Base-by-base conservation (phyloP, 2,329 filamentous ascomycete species). In the Neocucurbitaria cava region DNA sequence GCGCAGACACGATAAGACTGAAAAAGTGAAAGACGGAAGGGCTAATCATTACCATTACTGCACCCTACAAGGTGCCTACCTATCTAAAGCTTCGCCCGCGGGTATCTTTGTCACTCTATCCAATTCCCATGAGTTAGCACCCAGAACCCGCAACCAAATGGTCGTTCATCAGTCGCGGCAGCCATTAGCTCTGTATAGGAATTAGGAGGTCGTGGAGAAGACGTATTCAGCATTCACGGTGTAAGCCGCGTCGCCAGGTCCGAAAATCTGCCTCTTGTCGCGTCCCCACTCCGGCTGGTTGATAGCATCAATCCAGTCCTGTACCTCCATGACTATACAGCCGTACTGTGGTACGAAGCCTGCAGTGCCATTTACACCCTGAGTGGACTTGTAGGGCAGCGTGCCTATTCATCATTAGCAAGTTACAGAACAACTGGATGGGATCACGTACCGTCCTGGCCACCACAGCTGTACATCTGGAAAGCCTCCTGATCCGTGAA, bases 251-350 rank as follows among this genome's bases (percentile, higher is more conserved):
- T 77, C 75, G 2, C 69, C 74, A 2, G 80, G 79, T 2, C 79
- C 77, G 56, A 78, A 83, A 56, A 83, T 80, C 57, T 83, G 76
- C 69, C 74, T 79, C 62, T 79, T 77, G 42, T 81, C 77, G 50
- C 93, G 85, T 54, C 87, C 87, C 94, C 94, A 97, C 76, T 92
- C 85, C 0, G 93, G 93, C 66, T 96, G 85, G 78, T 96, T 97
- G 78, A 98, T 95, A 23, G 84, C 92, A 72, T 96, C 93, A 70
- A 97, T 96, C 85, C 87, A 97, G 74, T 95, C 92, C 81, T 97
- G 86, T 11, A 95, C 91, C 79, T 97, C 94, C 76, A 97, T 84
- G 44, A 96, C 94, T 23, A 96, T 71, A 76, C 94, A 97, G 28
- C 91, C 92, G 70, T 92, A 91, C 79, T 93, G 74, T 51, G 85